Conservation (phyloP, 2,329 filamentous ascomycete genomes). For the Aspergillus ibericus region DNA sequence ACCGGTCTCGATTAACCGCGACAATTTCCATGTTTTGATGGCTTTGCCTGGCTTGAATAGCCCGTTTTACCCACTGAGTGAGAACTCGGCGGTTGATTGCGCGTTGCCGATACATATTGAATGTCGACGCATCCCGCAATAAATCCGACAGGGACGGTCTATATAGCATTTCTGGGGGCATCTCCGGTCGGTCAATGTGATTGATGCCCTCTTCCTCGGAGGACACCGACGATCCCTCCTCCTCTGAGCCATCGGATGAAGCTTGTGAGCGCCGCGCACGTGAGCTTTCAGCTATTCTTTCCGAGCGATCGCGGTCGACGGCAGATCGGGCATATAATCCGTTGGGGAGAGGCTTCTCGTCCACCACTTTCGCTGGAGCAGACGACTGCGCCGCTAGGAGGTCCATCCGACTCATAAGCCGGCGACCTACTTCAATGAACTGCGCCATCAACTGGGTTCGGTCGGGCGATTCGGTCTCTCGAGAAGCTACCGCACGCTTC, state of each 20-base stretch:
- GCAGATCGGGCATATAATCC: slow-evolving; percentile 30
- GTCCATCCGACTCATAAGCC: slow-evolving; percentile 36
- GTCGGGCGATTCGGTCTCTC: slow-evolving; percentile 27
- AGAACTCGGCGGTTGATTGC: slow-evolving; percentile 42
- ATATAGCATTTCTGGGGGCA: slow-evolving; percentile 45
- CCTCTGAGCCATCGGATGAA: slow-evolving; percentile 20
- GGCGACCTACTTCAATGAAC: slow-evolving; percentile 41
- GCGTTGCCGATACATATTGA: slow-evolving; percentile 45
- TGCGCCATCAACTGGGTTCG: slow-evolving; percentile 40
- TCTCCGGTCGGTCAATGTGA: slow-evolving; percentile 27
- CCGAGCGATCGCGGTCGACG: slow-evolving; percentile 32
- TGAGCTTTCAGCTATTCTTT: slow-evolving; percentile 26
- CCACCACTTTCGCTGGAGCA: background rate
- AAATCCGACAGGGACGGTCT: slow-evolving; percentile 53
- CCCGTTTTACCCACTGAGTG: slow-evolving; percentile 50
- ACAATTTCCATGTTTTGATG: slow-evolving; percentile 42
- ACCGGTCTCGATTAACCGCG: slow-evolving; percentile 53
- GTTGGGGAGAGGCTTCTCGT: slow-evolving; percentile 21
- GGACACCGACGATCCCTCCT: slow-evolving; percentile 20
- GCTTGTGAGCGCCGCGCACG: slow-evolving; percentile 10
- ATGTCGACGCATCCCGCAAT: slow-evolving; percentile 52
- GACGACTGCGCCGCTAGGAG: slow-evolving; percentile 20
- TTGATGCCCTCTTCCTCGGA: slow-evolving; percentile 25
- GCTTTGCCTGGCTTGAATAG: slow-evolving; percentile 38
- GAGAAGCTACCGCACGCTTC: slow-evolving; percentile 13